Conservation (phyloP, 2,329 filamentous ascomycete genomes). For the Stagonosporopsis rhizophila region DNA sequence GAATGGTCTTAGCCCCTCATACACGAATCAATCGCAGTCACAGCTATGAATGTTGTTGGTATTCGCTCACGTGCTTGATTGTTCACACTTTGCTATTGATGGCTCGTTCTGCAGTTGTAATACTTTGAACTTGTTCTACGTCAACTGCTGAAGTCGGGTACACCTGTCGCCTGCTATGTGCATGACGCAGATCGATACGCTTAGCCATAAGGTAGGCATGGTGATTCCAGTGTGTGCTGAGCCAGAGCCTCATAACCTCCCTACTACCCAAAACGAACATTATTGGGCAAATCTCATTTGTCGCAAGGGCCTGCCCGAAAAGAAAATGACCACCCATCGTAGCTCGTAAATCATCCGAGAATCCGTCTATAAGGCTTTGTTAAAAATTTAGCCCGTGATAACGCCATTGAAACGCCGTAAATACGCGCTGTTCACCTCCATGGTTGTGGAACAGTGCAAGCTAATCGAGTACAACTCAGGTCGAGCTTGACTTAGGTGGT, state of each 20-base stretch:
- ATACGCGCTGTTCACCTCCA: neutral
- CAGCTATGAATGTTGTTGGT: neutral
- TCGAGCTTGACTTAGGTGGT: slow-evolving; percentile 33
- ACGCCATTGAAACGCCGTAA: neutral
- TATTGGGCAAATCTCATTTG: neutral
- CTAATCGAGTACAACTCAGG: slow-evolving; percentile 1
- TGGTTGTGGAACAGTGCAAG: neutral
- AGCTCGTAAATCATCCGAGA: neutral
- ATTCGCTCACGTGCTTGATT: neutral
- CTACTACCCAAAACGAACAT: no score
- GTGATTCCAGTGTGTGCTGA: neutral
- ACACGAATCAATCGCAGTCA: neutral
- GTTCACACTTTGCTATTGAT: neutral
- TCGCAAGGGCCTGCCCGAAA: neutral
- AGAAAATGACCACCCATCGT: neutral
- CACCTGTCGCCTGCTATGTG: neutral
- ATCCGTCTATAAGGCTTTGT: slow-evolving; percentile 2
- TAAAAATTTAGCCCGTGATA: neutral
- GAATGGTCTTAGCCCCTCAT: neutral
- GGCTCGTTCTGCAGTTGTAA: neutral
- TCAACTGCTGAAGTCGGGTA: neutral
- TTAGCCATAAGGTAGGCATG: neutral
- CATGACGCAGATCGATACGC: neutral
- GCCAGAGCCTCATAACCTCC: neutral
- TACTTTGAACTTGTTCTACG: neutral